Evolutionary conservation across 176 grass and related monocot species (phyloP), one percentile per base, ranked within the genome.

Genomic region (Saccharum spontaneum): DNA sequence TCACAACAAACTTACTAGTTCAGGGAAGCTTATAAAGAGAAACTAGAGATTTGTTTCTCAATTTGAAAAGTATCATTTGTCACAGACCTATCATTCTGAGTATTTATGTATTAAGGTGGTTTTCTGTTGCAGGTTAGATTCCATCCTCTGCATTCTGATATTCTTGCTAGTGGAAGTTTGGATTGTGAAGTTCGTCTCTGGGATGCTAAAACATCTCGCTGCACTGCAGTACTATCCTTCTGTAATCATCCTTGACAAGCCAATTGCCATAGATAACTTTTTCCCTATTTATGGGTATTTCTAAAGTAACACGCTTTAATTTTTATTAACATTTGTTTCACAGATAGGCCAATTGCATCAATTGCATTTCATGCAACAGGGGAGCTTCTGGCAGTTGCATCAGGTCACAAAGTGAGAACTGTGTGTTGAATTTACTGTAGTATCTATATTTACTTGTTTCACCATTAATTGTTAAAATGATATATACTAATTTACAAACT

Each of bases 91-190:
- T 79, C 86, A 45, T 78, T 49, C 14, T 46, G 24, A 66, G 15
- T n/a, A 26, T 12, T 7, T 45, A 45, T 72, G n/a, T 72, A 72
- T 67, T 69, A 82, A 72, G 15, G 13, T 78, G 48, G 17, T 89
- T 50, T 70, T 84, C 38, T 71, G 61, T 64, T 90, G 36, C 91
- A 99, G 94, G 91, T 97, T 87, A 93, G 97, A 69, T 99, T 88
- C 88, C 97, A 99, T 86, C 97, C 97, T 30, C 84, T 94, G 52
- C 79, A 75, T 87, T 89, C 97, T 26, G 94, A 97, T 83, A 94
- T 99, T 83, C 90, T 99, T 87, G 97, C 93, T n/a, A 99, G 97
- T 72, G 97, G 97, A 73, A 99, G 97, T 82, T 96, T 99, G 92
- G 97, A 99, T 89, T 73, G 91, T 76, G 94, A 99, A 94, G 93